phyloP scores from a whole-genome alignment of 768 basidiomycete genomes.

The Psilocybe azurescens region DNA sequence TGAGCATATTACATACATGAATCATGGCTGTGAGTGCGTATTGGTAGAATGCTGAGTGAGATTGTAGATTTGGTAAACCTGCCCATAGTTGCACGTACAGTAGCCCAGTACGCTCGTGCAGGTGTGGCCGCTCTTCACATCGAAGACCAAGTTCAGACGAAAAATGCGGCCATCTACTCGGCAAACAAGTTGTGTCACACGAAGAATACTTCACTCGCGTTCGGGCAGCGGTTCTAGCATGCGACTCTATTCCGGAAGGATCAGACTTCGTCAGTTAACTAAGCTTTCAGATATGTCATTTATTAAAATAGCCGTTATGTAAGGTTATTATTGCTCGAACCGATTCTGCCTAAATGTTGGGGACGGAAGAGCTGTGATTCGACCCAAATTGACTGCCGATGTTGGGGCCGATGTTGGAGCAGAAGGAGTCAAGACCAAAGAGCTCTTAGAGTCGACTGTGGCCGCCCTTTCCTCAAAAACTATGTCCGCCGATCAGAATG shows the following conservation, averaged over 20 bases:
- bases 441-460: slow-evolving; percentile 67
- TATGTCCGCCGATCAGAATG: slow-evolving; percentile 19
- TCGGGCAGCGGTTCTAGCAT: slow-evolving; percentile 77
- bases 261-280: slow-evolving; percentile 64
- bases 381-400: slow-evolving; percentile 72
- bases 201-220: slow-evolving; percentile 78
- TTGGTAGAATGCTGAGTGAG: neutral
- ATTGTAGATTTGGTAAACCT: slow-evolving; percentile 64
- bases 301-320: neutral
- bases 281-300: no score
- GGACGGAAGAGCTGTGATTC: slow-evolving; percentile 74
- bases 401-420: slow-evolving; percentile 80
- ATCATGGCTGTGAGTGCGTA: no score
- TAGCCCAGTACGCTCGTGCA: slow-evolving; percentile 67
- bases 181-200: slow-evolving; percentile 80
- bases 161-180: slow-evolving; percentile 80
- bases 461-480: slow-evolving; percentile 74
- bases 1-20: slow-evolving; percentile 26
- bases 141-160: slow-evolving; percentile 83
- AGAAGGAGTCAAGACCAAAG: slow-evolving; percentile 74
- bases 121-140: slow-evolving; percentile 80
- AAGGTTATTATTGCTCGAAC: slow-evolving; percentile 78
- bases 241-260: slow-evolving; percentile 74
- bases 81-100: slow-evolving; percentile 77
- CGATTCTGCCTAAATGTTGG: slow-evolving; percentile 78